phyloP scores from a whole-genome alignment of 2,329 filamentous ascomycete species.

The Ophiostoma ulmi region DNA sequence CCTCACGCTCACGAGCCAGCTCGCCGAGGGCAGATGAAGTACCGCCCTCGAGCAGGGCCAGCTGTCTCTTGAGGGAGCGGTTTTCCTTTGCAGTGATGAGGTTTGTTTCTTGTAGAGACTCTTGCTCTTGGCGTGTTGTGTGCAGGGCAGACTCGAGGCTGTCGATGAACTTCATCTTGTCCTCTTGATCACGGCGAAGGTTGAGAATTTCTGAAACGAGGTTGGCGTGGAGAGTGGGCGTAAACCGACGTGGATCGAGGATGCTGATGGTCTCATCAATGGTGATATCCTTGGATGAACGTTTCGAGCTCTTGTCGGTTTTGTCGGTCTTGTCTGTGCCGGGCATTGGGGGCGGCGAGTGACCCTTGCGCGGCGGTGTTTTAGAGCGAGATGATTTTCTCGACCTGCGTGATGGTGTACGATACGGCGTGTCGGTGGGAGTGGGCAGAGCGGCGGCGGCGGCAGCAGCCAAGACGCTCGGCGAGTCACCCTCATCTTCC shows the following conservation, averaged over 20 bases:
- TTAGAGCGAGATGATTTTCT: conserved; percentile 60
- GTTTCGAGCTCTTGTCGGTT: conserved; percentile 44
- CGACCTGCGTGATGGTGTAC: conserved; percentile 61
- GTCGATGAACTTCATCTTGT: conserved; percentile 81
- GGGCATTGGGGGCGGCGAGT: conserved; percentile 53
- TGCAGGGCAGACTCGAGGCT: conserved; percentile 72
- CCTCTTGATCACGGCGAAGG: conserved; percentile 82
- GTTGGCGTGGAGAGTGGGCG: conserved; percentile 88
- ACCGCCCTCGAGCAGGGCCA: conserved; percentile 81
- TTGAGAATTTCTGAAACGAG: conserved; percentile 90
- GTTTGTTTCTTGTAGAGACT: conserved; percentile 59
- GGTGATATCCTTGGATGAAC: conserved; percentile 53
- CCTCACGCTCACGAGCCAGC: conserved; percentile 78
- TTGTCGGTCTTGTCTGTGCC: conserved; percentile 42
- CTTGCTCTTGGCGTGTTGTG: conserved; percentile 66
- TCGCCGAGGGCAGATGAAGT: conserved; percentile 81
- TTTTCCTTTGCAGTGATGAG: conserved; percentile 66
- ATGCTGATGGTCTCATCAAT: conserved; percentile 66
- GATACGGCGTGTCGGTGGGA: conserved; percentile 65
- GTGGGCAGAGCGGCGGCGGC: conserved; percentile 53
- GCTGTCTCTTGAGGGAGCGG: conserved; percentile 74
- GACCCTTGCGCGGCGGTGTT: conserved; percentile 57
- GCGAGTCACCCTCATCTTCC: conserved; percentile 56
- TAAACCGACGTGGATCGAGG: conserved; percentile 86
- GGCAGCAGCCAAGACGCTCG: conserved; percentile 47